Percentiles rank a stretch among this genome's conserved stretches.
These are phyloP conservation scores for Xylaria sp. DNA, from an alignment of 2,329 filamentous ascomycete genomes.

Conservation along the genomic window DNA sequence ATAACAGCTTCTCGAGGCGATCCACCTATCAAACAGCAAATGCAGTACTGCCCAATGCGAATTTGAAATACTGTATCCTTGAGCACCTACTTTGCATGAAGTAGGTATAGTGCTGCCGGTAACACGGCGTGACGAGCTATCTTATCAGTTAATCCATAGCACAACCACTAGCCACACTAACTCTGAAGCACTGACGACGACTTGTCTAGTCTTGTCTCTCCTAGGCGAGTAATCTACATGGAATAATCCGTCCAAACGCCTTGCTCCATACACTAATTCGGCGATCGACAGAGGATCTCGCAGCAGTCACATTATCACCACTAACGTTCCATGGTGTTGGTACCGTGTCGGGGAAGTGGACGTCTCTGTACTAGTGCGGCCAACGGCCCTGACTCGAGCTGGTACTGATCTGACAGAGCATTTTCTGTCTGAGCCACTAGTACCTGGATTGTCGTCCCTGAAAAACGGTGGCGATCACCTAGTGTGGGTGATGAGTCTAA, in stretches of 20 bases:
- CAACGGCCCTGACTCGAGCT: background rate
- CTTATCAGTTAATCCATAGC: slow-evolving; percentile 6
- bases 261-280: slow-evolving; percentile 5
- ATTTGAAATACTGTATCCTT: background rate
- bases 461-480: background rate
- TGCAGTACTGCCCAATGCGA: slow-evolving; percentile 3
- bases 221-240: background rate
- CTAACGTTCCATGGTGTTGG: slow-evolving; percentile 10
- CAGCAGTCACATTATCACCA: slow-evolving; percentile 9
- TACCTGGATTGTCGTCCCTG: slow-evolving; percentile 5
- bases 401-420: background rate
- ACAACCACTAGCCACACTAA: background rate
- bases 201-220: background rate
- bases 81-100: background rate
- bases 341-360: slow-evolving; percentile 4
- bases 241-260: background rate
- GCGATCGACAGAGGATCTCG: slow-evolving; percentile 21
- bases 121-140: background rate
- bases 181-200: background rate
- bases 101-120: background rate
- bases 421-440: background rate
- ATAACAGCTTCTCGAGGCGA: background rate
- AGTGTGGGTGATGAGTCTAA: too few relatives aligned
- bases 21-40: slow-evolving; percentile 7
- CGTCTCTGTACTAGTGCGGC: background rate